Percentiles rank a stretch among this genome's conserved stretches.
These are phyloP conservation scores for Patellifolia procumbens DNA, from an alignment of 179 eudicot species.

Conservation along the genomic window DNA sequence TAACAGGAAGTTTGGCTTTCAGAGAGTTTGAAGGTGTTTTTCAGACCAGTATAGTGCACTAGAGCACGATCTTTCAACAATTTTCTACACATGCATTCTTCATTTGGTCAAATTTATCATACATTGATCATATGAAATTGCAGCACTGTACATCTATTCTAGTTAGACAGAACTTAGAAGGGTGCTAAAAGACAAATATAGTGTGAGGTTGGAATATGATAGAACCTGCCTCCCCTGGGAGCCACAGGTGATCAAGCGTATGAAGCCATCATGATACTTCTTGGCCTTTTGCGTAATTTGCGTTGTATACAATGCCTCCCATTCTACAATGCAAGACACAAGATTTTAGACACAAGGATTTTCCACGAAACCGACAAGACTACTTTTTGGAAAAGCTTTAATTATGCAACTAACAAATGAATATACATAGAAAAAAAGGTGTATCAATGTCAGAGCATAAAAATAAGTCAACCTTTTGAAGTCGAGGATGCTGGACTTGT, in stretches of 20 bases:
- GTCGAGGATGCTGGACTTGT: constrained; percentile 39
- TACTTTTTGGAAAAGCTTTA: too few species aligned
- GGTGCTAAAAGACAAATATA: background rate
- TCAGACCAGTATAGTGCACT: background rate
- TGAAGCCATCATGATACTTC: constrained; percentile 86
- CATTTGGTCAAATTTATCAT: background rate
- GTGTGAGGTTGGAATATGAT: background rate
- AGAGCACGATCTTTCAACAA: background rate
- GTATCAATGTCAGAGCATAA: background rate
- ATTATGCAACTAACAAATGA: background rate
- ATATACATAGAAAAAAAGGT: background rate
- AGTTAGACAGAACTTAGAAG: background rate
- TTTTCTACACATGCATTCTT: constrained; percentile 1
- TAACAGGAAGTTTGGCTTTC: constrained; percentile 10
- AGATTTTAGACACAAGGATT: constrained; percentile 18
- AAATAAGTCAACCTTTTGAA: constrained; percentile 46
- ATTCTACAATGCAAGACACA: constrained; percentile 44
- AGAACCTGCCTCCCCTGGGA: constrained; percentile 74
- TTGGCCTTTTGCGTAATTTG: constrained; percentile 84
- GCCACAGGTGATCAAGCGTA: constrained; percentile 56
- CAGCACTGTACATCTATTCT: background rate
- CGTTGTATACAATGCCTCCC: constrained; percentile 79
- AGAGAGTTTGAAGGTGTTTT: background rate
- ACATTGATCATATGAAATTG: background rate
- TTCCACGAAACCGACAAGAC: too few species aligned